Percentiles rank a stretch among this genome's conserved stretches.
Evolutionary conservation across 371 early-diverging fungal genomes (phyloP).

Genomic region (Mucor saturninus): DNA sequence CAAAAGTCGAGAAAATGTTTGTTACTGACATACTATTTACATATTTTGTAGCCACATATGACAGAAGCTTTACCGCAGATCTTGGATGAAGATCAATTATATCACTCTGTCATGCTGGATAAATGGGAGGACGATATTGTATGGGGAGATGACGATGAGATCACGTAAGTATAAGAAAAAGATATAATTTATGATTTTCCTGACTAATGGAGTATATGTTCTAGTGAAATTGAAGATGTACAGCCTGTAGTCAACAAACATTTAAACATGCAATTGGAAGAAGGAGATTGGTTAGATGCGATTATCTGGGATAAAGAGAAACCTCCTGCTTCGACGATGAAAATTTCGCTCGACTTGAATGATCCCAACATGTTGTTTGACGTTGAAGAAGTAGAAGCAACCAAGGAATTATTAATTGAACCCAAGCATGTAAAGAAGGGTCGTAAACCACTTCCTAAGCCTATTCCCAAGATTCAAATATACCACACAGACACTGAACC

Average conservation of each 20-base stretch:
- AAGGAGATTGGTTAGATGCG: slow-evolving; percentile 69
- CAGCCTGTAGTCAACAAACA: slow-evolving; percentile 31
- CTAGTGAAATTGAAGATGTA: not conserved
- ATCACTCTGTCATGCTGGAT: slow-evolving; percentile 72
- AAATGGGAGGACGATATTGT: slow-evolving; percentile 85
- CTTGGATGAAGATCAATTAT: slow-evolving; percentile 42
- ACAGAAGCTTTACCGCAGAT: not conserved
- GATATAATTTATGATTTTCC: too few species aligned
- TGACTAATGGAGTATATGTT: too few species aligned
- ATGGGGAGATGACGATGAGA: slow-evolving; percentile 71
- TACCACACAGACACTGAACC: slow-evolving; percentile 56
- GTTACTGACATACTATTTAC: not conserved
- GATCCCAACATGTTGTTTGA: slow-evolving; percentile 81
- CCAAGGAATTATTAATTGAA: slow-evolving; percentile 47
- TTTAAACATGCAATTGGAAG: slow-evolving; percentile 62
- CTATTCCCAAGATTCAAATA: slow-evolving; percentile 50
- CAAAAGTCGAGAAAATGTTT: too few species aligned
- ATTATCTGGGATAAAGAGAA: slow-evolving; percentile 82
- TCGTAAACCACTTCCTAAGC: slow-evolving; percentile 46
- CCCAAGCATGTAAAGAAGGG: slow-evolving; percentile 52
- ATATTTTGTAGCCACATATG: not conserved
- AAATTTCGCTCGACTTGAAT: slow-evolving; percentile 74
- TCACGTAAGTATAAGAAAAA: not conserved
- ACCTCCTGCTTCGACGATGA: slow-evolving; percentile 60
- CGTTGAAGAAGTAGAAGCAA: slow-evolving; percentile 58